Evolutionary conservation across 805 yeast species (phyloP), one percentile per base, ranked within the genome.

Genomic region (Yarrowia porcina): DNA sequence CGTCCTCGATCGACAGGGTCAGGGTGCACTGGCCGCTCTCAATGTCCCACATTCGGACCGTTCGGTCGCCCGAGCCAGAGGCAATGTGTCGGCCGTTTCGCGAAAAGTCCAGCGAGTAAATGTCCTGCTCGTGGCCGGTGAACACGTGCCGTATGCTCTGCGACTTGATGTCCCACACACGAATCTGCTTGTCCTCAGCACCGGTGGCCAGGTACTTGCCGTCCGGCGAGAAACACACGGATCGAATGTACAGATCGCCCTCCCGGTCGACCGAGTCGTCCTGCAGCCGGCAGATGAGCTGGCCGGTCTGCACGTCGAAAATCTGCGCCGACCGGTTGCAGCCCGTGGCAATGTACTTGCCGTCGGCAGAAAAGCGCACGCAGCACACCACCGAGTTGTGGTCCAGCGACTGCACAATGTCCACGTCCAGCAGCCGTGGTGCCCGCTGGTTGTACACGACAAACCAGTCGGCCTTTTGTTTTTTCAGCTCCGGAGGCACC

Each of bases 301-400:
- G 92, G 69, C 99, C 98, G 20, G 96, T 88, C 70, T 87, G 88
- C 57, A 92, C 97, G 68, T 89, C 88, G 76, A 87, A 93, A 64
- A 93, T 97, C 75, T 92, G 97, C 2, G 98, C 94, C 44, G 96
- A 84, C 73, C 91, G 90, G 78, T 93, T 94, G 79, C 97, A 92
- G 54, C 99, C 99, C 15, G 98, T 93, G 25, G 98, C 99, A 68
- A 93, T 80, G 72, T 83, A 89, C 76, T 89, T 88, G 66, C 98
- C 98, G 73, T 90, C 96, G 67, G 85, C 85, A 64, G 92, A 86
- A 79, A 94, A 93, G 66, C 96, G 82, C 64, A 93, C 98, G 76
- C 98, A 93, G 79, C 98, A 94, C 57, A 93, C 98, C 47, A 93
- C 98, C 1, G 96, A 88, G 15, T 91, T 83, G 77, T 94, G 98